Percentiles rank a stretch among this genome's conserved stretches.
Evolutionary conservation across 306 rosid species (phyloP).

Genomic region (Canavalia gladiata): DNA sequence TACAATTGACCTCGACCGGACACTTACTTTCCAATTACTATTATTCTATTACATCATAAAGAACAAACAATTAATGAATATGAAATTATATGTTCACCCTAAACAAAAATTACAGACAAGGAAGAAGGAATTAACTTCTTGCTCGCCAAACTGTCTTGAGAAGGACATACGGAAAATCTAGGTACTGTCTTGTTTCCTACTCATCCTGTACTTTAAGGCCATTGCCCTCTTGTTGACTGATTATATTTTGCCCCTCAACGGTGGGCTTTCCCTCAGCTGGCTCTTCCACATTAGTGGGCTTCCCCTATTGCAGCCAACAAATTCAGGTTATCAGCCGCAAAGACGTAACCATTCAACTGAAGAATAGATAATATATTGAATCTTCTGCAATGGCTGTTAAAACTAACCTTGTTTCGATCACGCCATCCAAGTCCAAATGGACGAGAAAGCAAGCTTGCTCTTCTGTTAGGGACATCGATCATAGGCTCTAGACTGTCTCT

Average conservation of each 20-base stretch:
- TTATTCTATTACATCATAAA: constrained; percentile 58
- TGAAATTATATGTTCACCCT: constrained; percentile 52
- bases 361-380: background rate
- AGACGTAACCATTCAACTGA: background rate
- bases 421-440: constrained; percentile 99
- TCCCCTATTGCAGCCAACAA: constrained; percentile 66
- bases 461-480: constrained; percentile 71
- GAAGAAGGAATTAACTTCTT: constrained; percentile 43
- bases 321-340: constrained; percentile 39
- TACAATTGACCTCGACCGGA: constrained; percentile 46
- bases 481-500: constrained; percentile 71
- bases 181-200: constrained; percentile 49
- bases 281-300: constrained; percentile 63
- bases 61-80: constrained; percentile 85
- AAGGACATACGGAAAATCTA: constrained; percentile 11
- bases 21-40: constrained; percentile 48
- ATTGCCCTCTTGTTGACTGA: constrained; percentile 58
- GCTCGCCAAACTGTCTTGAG: constrained; percentile 49
- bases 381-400: constrained; percentile 27
- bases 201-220: constrained; percentile 65
- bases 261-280: constrained; percentile 58
- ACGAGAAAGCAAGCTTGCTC: constrained; percentile 84
- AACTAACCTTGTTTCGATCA: constrained; percentile 88
- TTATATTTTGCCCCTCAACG: constrained; percentile 56
- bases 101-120: constrained; percentile 52